phyloP scores from a whole-genome alignment of 352 stramenopile species.

The Phytophthora pinifolia region DNA sequence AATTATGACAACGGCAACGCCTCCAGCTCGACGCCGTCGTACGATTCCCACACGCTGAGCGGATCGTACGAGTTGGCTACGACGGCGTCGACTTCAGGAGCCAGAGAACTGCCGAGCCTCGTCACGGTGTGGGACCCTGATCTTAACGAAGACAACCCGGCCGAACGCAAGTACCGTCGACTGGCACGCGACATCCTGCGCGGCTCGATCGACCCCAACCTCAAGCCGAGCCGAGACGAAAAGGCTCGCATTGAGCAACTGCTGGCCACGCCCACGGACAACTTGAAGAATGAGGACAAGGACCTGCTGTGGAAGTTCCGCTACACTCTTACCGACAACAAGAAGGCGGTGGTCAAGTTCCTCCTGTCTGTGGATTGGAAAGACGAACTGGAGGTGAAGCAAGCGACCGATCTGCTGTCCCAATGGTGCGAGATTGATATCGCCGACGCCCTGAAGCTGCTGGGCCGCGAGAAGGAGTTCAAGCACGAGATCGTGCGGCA shows the following conservation, averaged over 20 bases:
- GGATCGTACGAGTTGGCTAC: conserved; percentile 51
- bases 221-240: conserved; percentile 97
- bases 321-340: conserved; percentile 95
- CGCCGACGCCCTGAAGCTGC: conserved; percentile 96
- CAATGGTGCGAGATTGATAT: conserved; percentile 95
- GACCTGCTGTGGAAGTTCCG: conserved; percentile 96
- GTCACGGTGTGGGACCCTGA: conserved; percentile 87
- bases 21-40: conserved; percentile 25
- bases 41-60: conserved; percentile 46
- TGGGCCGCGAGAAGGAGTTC: conserved; percentile 92
- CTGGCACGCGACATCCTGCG: conserved; percentile 95
- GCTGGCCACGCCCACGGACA: conserved; percentile 92
- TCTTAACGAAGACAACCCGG: conserved; percentile 88
- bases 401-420: conserved; percentile 82
- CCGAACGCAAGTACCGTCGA: conserved; percentile 98
- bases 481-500: conserved; percentile 92
- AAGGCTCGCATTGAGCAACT: conserved; percentile 92
- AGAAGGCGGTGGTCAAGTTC: conserved; percentile 98
- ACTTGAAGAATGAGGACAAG: conserved; percentile 92
- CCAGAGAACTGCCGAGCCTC: conserved; percentile 45
- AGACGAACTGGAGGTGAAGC: conserved; percentile 96
- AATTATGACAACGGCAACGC: conserved; percentile 34
- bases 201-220: conserved; percentile 95
- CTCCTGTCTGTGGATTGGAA: conserved; percentile 98
- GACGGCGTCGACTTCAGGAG: conserved; percentile 22